Conservation (phyloP, 1,139 yeast genomes). For the Hyphopichia burtonii region DNA sequence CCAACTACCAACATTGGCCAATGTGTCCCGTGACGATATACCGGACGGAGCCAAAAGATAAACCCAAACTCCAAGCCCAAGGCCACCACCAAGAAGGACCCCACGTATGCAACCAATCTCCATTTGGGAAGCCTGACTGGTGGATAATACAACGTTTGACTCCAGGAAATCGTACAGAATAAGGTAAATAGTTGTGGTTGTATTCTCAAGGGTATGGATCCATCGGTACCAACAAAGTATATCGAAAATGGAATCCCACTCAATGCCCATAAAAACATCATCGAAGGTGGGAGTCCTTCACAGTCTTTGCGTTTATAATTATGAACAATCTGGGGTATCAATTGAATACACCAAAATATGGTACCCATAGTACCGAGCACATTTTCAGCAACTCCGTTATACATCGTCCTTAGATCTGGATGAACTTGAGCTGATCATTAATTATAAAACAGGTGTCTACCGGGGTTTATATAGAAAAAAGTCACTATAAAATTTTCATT, state of each 20-base stretch:
- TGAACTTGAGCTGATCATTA: no score
- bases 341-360: constrained; percentile 85
- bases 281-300: constrained; percentile 78
- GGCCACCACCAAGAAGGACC: constrained; percentile 39
- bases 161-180: constrained; percentile 68
- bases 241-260: constrained; percentile 84
- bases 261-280: constrained; percentile 83
- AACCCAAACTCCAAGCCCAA: constrained; percentile 70
- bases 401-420: no score
- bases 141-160: constrained; percentile 78
- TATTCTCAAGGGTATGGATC: constrained; percentile 73
- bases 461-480: no score
- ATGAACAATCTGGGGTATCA: constrained; percentile 77
- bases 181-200: constrained; percentile 85
- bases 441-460: no score
- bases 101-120: constrained; percentile 38
- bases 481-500: no score
- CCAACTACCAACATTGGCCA: constrained; percentile 88
- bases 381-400: constrained; percentile 54
- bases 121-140: constrained; percentile 47
- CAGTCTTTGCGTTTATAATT: constrained; percentile 77
- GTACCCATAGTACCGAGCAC: constrained; percentile 90
- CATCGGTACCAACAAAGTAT: constrained; percentile 70
- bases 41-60: constrained; percentile 66
- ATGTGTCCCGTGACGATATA: constrained; percentile 55